A percentile compares a stretch with the other conserved stretches of the same genome.
These are phyloP conservation scores for Penicillium sp. DNA, from an alignment of 2,329 filamentous ascomycete species.

Conservation along the genomic window DNA sequence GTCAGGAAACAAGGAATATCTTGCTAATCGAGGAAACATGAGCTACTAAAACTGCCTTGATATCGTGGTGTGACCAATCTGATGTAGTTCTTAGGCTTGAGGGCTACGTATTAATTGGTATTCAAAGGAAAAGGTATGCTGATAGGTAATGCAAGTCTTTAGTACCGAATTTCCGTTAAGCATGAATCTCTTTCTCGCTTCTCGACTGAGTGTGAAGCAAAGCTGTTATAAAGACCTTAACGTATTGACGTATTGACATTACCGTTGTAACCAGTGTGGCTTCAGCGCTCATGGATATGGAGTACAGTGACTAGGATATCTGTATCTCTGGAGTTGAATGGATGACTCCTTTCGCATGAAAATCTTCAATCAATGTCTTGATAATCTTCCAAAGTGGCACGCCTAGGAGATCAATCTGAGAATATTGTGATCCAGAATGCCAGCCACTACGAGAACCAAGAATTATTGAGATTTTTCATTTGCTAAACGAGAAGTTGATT, in stretches of 20 bases:
- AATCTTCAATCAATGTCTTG: neutral
- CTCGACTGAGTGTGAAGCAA: neutral
- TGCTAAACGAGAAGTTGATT: too few relatives aligned
- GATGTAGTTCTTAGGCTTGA: neutral
- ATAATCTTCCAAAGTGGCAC: neutral
- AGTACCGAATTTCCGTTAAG: too few relatives aligned
- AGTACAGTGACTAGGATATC: conserved; percentile 5
- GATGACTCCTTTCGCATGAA: conserved; percentile 1
- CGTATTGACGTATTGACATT: conserved; percentile 4
- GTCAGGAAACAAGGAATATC: neutral
- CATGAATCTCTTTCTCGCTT: too few relatives aligned
- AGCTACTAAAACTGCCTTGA: neutral
- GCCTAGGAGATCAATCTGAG: too few relatives aligned
- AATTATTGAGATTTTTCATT: too few relatives aligned
- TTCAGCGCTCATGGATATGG: neutral
- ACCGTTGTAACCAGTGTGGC: conserved; percentile 13
- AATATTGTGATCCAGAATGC: too few relatives aligned
- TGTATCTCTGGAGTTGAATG: neutral
- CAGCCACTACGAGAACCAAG: too few relatives aligned
- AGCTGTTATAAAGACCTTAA: neutral
- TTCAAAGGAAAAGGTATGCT: neutral
- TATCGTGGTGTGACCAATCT: neutral
- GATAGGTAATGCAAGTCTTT: too few relatives aligned
- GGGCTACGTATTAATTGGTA: neutral
- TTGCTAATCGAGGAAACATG: neutral